Base-by-base conservation (phyloP, 495 filamentous ascomycete genomes). In the Aspergillus sparsus region DNA sequence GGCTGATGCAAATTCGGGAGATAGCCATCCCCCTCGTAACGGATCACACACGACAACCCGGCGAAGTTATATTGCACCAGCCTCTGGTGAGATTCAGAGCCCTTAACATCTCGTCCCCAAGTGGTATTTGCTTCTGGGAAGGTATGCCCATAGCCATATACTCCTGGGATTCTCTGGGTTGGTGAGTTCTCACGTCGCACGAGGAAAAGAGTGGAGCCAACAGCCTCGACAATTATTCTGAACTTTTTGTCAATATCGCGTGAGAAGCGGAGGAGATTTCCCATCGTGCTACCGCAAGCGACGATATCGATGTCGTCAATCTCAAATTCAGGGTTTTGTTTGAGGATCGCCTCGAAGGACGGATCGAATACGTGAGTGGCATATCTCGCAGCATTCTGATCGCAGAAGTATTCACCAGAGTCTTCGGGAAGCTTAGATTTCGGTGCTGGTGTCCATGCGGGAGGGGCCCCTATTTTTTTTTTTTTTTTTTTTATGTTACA, bases 81-180 rank as follows among this genome's bases (percentile, higher is more conserved):
- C 0, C 88, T 77, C 57, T 90, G 86, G 57, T 89, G 87, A 0
- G 85, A 85, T 35, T 74, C 74, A 0, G 83, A 88, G 9, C 74
- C 76, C 49, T 70, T 71, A 32, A 83, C 74, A 10, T 72, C 75
- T 0, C 57, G 5, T 7, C 78, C 73, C 82, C 85, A 85, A 1
- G 80, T 83, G 2, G 88, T 90, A 63, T 87, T 87, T 35, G 71
- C 77, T 39, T 87, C 84, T 6, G 84, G 79, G 66, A 90, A 90
- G 1, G 82, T 79, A 66, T 88, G 84, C 7, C 87, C 87, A 65
- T 76, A 89, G 0, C 86, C 88, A 6, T 56, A 55, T 5, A 89
- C 71, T 51, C 74, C 75, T 3, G 68, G 63, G 33, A 89, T 85
- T 3, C 66, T 55, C 55, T 84, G 69, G 0, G 66, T 80, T 0